These are phyloP conservation scores for Graphilbum sp. DNA, from an alignment of 2,329 filamentous ascomycete species.

Conservation along the genomic window DNA sequence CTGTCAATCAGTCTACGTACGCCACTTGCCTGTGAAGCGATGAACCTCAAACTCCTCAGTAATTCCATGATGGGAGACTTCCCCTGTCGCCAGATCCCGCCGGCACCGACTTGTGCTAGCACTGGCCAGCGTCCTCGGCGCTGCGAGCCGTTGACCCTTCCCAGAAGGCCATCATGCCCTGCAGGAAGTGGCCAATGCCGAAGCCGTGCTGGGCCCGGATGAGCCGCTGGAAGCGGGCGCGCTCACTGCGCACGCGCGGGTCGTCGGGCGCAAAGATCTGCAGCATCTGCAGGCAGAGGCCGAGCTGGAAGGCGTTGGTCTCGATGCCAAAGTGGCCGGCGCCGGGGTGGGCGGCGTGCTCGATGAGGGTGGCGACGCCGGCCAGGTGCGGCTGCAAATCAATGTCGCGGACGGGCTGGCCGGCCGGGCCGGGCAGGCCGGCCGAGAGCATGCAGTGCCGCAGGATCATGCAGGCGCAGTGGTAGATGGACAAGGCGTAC, in stretches of 20 bases:
- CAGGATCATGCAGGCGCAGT: slow-evolving; percentile 9
- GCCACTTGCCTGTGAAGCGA: too few species aligned
- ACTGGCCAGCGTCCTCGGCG: background rate
- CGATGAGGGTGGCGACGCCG: slow-evolving; percentile 6
- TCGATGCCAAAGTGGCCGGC: slow-evolving; percentile 10
- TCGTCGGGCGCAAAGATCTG: background rate
- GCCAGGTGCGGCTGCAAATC: slow-evolving; percentile 5
- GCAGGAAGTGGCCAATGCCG: slow-evolving; percentile 8
- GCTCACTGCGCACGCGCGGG: background rate
- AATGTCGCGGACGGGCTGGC: too few species aligned
- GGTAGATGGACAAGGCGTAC: slow-evolving; percentile 9
- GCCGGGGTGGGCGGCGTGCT: slow-evolving; percentile 9
- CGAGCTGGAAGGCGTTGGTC: slow-evolving; percentile 9
- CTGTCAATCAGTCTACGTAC: too few species aligned
- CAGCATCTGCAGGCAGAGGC: slow-evolving; percentile 7
- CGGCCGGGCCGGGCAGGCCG: slow-evolving; percentile 4
- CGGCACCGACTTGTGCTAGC: too few species aligned
- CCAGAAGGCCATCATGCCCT: slow-evolving; percentile 6
- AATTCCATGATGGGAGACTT: too few species aligned
- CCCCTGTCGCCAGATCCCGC: too few species aligned
- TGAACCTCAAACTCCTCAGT: too few species aligned
- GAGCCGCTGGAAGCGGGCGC: slow-evolving; percentile 4
- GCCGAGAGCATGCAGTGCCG: slow-evolving; percentile 8
- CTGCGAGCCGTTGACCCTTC: background rate
- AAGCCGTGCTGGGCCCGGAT: slow-evolving; percentile 7